Percentiles rank a stretch among this genome's conserved stretches.
phyloP scores from a whole-genome alignment of 2,329 filamentous ascomycete genomes.

The Colletotrichum viniferum region DNA sequence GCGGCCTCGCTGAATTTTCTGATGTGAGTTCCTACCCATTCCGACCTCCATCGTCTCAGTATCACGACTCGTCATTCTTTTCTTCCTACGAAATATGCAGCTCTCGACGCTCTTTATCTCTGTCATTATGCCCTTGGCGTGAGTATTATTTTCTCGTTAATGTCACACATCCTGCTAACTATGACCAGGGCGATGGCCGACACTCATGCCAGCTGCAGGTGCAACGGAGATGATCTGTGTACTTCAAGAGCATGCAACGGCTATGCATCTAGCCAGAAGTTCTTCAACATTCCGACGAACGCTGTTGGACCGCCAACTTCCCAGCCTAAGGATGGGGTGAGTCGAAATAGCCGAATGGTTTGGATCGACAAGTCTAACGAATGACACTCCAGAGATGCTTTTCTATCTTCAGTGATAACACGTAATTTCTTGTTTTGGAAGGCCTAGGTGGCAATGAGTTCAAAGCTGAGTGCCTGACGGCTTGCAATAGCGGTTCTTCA shows the following conservation, averaged over 20 bases:
- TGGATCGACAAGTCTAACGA: neutral
- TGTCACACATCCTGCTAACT: neutral
- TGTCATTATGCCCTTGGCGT: neutral
- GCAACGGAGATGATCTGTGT: neutral
- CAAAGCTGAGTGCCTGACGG: neutral
- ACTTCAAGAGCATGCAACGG: neutral
- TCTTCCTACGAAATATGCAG: neutral
- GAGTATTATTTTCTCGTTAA: neutral
- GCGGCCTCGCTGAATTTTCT: neutral
- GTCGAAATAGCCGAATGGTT: neutral
- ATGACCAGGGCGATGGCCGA: neutral
- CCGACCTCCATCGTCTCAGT: neutral
- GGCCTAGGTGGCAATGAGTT: neutral
- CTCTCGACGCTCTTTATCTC: neutral
- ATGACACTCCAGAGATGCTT: neutral
- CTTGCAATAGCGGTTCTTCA: neutral
- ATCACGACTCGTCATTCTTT: neutral
- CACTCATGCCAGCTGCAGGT: neutral
- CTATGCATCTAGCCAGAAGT: neutral
- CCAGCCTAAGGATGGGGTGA: neutral
- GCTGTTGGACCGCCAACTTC: neutral
- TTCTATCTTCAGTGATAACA: neutral
- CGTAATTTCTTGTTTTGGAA: neutral
- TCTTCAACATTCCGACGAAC: neutral
- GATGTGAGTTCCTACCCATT: accelerated